A percentile compares a stretch with the other conserved stretches of the same genome.
Conservation (phyloP, 495 filamentous ascomycete species). For the Penicillium silybi region DNA sequence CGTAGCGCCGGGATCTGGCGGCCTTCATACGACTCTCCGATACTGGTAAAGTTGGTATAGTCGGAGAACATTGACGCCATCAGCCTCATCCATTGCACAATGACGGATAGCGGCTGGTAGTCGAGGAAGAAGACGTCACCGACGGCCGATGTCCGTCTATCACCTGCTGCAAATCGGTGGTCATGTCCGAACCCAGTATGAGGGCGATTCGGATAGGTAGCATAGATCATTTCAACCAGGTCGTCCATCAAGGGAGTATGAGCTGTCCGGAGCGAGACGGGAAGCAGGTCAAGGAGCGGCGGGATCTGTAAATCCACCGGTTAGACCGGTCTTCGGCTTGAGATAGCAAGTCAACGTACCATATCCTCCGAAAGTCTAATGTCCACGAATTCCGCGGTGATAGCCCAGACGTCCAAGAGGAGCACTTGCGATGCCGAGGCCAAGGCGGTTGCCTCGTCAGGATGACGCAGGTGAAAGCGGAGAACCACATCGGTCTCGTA, state of each 20-base stretch:
- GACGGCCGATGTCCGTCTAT: conserved; percentile 30
- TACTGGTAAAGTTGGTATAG: conserved; percentile 65
- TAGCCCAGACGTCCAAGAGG: conserved; percentile 87
- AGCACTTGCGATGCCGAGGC: conserved; percentile 70
- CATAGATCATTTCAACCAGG: conserved; percentile 69
- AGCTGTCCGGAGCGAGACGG: conserved; percentile 65
- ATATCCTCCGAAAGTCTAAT: conserved; percentile 75
- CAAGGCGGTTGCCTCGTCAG: conserved; percentile 67
- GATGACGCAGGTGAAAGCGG: conserved; percentile 73
- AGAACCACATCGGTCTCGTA: conserved; percentile 84
- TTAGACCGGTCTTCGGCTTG: background rate
- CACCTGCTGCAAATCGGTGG: conserved; percentile 28
- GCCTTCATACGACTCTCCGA: conserved; percentile 81
- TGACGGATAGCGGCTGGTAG: conserved; percentile 78
- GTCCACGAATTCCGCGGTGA: conserved; percentile 79
- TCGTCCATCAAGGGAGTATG: conserved; percentile 77
- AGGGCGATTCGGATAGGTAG: conserved; percentile 61
- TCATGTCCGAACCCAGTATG: conserved; percentile 25
- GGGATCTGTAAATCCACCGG: conserved; percentile 47
- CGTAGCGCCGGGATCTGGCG: conserved; percentile 79
- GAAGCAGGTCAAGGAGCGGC: conserved; percentile 79
- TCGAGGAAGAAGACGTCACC: conserved; percentile 79
- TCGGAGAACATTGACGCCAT: conserved; percentile 84
- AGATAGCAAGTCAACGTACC: conserved; percentile 42
- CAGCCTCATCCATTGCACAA: conserved; percentile 83